Evolutionary conservation across 2,329 filamentous ascomycete genomes (phyloP), one percentile per base, ranked within the genome.

Genomic region (Hirsutella minnesotensis): DNA sequence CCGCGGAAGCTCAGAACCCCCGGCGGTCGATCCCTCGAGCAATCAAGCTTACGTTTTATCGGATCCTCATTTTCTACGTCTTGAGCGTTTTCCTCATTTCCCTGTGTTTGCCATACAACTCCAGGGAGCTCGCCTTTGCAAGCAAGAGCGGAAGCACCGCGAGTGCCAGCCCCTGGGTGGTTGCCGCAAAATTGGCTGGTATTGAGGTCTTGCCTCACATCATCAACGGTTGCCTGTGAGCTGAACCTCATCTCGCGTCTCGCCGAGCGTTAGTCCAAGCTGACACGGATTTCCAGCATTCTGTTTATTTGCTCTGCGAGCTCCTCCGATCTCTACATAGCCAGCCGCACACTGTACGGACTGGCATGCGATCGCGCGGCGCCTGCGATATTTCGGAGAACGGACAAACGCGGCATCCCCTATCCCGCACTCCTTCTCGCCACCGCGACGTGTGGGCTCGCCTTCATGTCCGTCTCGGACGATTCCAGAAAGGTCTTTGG

Each of bases 41-140:
- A 42, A 88, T 88, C 68, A 83, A 79, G 58, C 71, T 87, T 40
- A 88, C 83, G 51, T 89, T 89, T 63, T 89, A 77, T 67, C 84
- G 85, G 45, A 89, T 90, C 58, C 63, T 86, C 50, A 68, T 89
- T 66, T 90, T 90, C 69, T 90, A 90, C 68, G 72, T 79, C 53
- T 61, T 86, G 45, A 80, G 75, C 19, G 81, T 88, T 30, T 72
- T 90, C 41, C 70, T 89, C 41, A 68, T 90, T 43, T 84, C 84
- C 55, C 85, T 86, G 72, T 70, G 83, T 41, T 81, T 90, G 4
- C 82, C 83, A 1, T 89, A 83, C 68, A 65, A 89, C 68, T 75
- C 74, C 33, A 0, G 49, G 0, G 60, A 75, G 0, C 77, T 87
- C 5, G 61, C 66, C 19, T 79, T 81, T 49, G 77, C 79, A 51